phyloP scores from a whole-genome alignment of 2,329 filamentous ascomycete genomes.

The Aphanoascus verrucosus region DNA sequence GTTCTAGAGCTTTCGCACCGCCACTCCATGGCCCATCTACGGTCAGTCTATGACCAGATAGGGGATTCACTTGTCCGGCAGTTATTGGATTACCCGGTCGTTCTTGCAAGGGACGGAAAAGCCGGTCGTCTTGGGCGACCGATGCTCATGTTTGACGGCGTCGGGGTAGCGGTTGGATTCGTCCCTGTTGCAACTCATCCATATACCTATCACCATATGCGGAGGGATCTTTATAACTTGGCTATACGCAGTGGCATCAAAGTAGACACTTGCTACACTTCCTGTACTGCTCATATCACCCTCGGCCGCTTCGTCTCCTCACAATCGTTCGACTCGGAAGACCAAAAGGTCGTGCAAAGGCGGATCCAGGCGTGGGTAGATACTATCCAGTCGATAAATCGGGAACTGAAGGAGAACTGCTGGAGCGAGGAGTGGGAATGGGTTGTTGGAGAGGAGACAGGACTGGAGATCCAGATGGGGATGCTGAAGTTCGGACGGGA shows the following conservation, averaged over 20 bases:
- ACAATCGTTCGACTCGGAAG: constrained; percentile 6
- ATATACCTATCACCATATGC: constrained; percentile 12
- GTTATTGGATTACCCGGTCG: constrained; percentile 9
- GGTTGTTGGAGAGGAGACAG: constrained; percentile 10
- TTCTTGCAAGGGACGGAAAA: neutral
- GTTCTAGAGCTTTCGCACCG: constrained; percentile 13
- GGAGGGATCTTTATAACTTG: constrained; percentile 8
- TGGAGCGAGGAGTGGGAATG: constrained; percentile 9
- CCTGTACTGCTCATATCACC: constrained; percentile 11
- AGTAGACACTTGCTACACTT: constrained; percentile 13
- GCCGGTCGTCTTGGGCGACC: constrained; percentile 8
- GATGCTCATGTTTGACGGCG: constrained; percentile 10
- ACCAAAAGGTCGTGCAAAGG: neutral
- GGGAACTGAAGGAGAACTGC: neutral
- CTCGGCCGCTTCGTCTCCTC: constrained; percentile 10
- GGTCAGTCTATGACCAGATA: constrained; percentile 5
- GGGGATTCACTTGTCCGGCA: constrained; percentile 1
- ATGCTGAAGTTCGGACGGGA: constrained; percentile 13
- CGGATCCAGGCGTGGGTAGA: constrained; percentile 3
- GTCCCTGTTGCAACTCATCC: neutral
- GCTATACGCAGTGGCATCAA: constrained; percentile 7
- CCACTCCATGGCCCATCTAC: constrained; percentile 10
- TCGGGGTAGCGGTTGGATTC: constrained; percentile 10
- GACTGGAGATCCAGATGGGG: constrained; percentile 11
- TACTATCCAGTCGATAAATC: constrained; percentile 9